Base-by-base conservation (phyloP, 2,329 filamentous ascomycete species). In the Epichloe bromicola region DNA sequence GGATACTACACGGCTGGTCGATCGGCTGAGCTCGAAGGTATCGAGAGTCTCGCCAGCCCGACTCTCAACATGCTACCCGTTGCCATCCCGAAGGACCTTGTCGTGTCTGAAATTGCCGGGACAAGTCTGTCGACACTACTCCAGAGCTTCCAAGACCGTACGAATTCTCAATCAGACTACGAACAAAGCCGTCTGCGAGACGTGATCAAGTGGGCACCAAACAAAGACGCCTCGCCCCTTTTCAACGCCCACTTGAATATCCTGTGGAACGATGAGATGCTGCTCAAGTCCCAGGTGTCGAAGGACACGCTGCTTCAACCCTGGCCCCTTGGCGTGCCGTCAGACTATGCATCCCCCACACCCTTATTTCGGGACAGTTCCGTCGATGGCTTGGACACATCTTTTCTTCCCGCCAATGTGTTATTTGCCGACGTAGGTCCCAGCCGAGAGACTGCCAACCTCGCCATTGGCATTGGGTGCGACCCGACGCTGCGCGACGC, bases 171-270 rank as follows among this genome's bases (percentile, higher is more conserved):
- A 5, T 36, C 49, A 6, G 49, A 19, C 49, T 46, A 42, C 41
- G 52, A 54, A 42, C 49, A 54, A 48, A 51, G 46, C 15, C 44
- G 52, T 39, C 43, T 51, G 42, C 36, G 34, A 7, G 42, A 51
- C 37, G 49, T 42, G 19, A 44, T 51, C 14, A 34, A n/a, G 2
- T 51, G 44, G 49, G 36, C 49, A 14, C 19, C 42, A 12, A 14
- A 14, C 23, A 26, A 40, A 15, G 6, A 10, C 8, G 19, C 15
- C 17, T 20, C 36, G 6, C 15, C 20, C 20, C 49, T 51, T 3
- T 51, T 51, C 49, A 51, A 51, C 26, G 26, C 37, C 20, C 42
- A 51, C 19, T 20, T 51, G 34, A 51, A 51, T 38, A 41, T 51
- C 17, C 49, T 51, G 3, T 47, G 49, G 49, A 23, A 41, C 49